Evolutionary conservation across 345 rosid genomes (phyloP), one percentile per base, ranked within the genome.

Genomic region (Hibiscus trionum): DNA sequence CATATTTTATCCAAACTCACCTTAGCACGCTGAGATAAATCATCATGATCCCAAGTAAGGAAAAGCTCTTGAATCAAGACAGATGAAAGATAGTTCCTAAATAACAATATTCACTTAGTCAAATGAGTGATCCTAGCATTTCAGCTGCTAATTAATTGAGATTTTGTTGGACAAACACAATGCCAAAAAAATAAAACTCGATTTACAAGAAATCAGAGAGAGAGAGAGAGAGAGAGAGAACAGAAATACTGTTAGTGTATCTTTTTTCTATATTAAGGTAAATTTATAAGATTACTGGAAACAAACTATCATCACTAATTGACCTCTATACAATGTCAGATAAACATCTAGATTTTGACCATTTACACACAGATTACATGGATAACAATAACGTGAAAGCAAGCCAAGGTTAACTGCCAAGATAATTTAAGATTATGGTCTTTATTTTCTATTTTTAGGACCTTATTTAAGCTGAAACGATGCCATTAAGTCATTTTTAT

Each of bases 11-110:
- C 44, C 59, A 8, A 70, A 62, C 80, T 84, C 66, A 90, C 99
- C 97, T 95, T 92, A 31, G 96, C 88, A 72, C 98, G 90, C 77
- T 87, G 93, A 79, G 94, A 87, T 73, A 95, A 78, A 84, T 95
- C 99, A 80, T 92, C 98, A 73, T 95, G 99, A 82, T 95, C 99
- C 93, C 96, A 90, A 60, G 93, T 86, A 68, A 95, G 93, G 81
- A 95, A 95, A 79, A 95, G 82, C 82, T 95, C 99, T 82, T 92
- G 99, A 80, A 95, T 87, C 77, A 92, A 84, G 77, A 95, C 88
- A 37, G 98, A 95, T 31, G 99, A 89, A 74, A 95, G 93, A 80
- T 92, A 95, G 83, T 95, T 95, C 93, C 99, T 95, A 84, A 82
- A 89, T 67, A 72, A 88, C 50, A 76, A 81, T 26, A 79, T 52